phyloP scores from a whole-genome alignment of 176 grass and related monocot species.

The Alloteropsis semialata region DNA sequence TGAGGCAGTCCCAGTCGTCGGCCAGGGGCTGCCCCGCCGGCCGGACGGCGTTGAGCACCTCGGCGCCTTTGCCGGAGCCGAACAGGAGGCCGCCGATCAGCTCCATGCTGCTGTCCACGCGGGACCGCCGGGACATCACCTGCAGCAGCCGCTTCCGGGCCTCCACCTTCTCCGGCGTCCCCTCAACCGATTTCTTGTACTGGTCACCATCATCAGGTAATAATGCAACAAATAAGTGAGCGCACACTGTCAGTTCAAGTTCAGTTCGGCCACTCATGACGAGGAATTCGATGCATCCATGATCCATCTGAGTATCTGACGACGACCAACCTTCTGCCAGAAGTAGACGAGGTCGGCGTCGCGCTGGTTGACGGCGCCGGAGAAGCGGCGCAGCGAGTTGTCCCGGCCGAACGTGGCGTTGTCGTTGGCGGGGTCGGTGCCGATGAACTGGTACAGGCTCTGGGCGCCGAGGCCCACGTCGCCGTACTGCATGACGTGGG shows the following conservation, averaged over 20 bases:
- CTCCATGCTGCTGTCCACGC: constrained; percentile 62
- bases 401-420: constrained; percentile 37
- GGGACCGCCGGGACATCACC: constrained; percentile 55
- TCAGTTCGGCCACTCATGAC: no score
- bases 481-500: constrained; percentile 88
- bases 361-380: constrained; percentile 58
- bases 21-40: constrained; percentile 45
- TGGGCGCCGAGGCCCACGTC: constrained; percentile 24
- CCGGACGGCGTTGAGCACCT: constrained; percentile 40
- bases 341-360: constrained; percentile 84
- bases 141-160: constrained; percentile 50
- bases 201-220: background rate
- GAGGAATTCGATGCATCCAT: no score
- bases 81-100: constrained; percentile 63
- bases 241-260: no score
- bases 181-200: constrained; percentile 47
- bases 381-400: constrained; percentile 36
- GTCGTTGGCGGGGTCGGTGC: constrained; percentile 64
- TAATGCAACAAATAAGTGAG: no score
- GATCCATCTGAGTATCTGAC: no score
- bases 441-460: constrained; percentile 58
- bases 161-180: constrained; percentile 46
- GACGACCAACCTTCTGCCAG: constrained; percentile 41
- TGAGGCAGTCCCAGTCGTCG: constrained; percentile 87
- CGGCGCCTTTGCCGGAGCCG: constrained; percentile 34